Percentiles rank a stretch among this genome's conserved stretches.
These are phyloP conservation scores for Diaporthe ilicicola DNA, from an alignment of 2,329 filamentous ascomycete genomes.

Conservation along the genomic window DNA sequence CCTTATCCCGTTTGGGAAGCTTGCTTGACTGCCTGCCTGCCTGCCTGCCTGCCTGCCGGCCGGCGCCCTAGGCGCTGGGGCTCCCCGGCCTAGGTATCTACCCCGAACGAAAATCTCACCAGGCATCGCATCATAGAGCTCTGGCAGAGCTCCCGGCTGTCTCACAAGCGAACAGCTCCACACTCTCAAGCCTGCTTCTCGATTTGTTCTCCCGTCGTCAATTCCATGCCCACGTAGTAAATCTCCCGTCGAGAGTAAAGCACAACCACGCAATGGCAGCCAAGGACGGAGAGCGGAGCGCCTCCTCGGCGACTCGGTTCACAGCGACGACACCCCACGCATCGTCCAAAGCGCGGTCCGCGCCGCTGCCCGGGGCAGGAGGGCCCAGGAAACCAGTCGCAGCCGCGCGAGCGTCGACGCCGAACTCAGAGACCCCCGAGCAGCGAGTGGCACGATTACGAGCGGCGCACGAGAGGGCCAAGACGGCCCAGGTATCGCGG, in stretches of 20 bases:
- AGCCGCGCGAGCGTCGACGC: conserved; percentile 35
- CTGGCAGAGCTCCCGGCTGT: neutral
- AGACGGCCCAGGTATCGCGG: conserved; percentile 63
- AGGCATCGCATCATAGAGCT: conserved; percentile 21
- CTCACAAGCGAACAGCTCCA: conserved; percentile 12
- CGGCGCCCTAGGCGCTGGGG: neutral
- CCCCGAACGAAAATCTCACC: conserved; percentile 27
- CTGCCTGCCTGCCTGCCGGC: neutral
- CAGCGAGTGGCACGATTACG: conserved; percentile 75
- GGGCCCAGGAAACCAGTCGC: conserved; percentile 27
- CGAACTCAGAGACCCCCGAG: conserved; percentile 66
- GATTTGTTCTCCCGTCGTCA: neutral
- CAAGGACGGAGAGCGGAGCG: conserved; percentile 60
- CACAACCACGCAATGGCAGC: conserved; percentile 20
- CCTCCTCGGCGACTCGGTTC: conserved; percentile 83
- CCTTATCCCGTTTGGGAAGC: neutral
- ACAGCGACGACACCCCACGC: conserved; percentile 76
- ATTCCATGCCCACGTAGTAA: neutral
- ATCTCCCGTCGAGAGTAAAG: neutral
- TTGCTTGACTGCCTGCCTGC: neutral
- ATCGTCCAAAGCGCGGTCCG: conserved; percentile 59
- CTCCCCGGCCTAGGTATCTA: conserved; percentile 17
- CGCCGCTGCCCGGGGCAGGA: conserved; percentile 34
- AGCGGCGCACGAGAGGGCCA: conserved; percentile 73
- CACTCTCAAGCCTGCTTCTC: neutral